phyloP scores from a whole-genome alignment of 2,329 filamentous ascomycete species.

The Zymoseptoria tritici region DNA sequence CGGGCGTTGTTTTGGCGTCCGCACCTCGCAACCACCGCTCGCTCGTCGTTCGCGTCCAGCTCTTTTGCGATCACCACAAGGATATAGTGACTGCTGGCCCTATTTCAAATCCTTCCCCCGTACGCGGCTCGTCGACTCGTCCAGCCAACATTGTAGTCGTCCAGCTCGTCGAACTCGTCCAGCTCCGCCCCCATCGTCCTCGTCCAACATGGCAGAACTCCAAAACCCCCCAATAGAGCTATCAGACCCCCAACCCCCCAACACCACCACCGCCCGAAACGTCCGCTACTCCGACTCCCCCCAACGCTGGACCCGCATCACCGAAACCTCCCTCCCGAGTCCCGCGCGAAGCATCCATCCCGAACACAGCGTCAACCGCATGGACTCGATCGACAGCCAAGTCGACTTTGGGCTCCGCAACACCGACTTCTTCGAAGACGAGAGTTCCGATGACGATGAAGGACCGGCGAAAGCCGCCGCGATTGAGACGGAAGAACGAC shows the following conservation, averaged over 20 bases:
- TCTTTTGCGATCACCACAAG: too few relatives aligned
- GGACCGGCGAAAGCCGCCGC: too few relatives aligned
- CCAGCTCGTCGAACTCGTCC: neutral
- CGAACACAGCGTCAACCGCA: constrained; percentile 15
- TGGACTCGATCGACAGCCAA: constrained; percentile 27
- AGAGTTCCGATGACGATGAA: constrained; percentile 23
- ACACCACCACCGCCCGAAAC: neutral
- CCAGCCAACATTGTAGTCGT: neutral
- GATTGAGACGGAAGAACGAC: constrained; percentile 8
- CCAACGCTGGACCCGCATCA: constrained; percentile 27
- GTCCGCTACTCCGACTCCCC: constrained; percentile 28
- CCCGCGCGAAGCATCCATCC: constrained; percentile 31
- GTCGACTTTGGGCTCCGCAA: constrained; percentile 24
- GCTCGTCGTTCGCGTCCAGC: neutral
- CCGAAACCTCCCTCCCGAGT: constrained; percentile 23
- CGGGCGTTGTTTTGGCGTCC: neutral
- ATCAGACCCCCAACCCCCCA: neutral
- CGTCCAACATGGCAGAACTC: neutral
- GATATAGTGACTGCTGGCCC: neutral
- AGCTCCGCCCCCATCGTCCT: too few relatives aligned
- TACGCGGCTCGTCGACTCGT: neutral
- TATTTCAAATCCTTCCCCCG: neutral
- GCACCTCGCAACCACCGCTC: neutral
- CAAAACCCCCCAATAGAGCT: too few relatives aligned
- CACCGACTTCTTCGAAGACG: constrained; percentile 32